Conservation (phyloP, 1,139 yeast genomes). For the Ogataea hybrid region DNA sequence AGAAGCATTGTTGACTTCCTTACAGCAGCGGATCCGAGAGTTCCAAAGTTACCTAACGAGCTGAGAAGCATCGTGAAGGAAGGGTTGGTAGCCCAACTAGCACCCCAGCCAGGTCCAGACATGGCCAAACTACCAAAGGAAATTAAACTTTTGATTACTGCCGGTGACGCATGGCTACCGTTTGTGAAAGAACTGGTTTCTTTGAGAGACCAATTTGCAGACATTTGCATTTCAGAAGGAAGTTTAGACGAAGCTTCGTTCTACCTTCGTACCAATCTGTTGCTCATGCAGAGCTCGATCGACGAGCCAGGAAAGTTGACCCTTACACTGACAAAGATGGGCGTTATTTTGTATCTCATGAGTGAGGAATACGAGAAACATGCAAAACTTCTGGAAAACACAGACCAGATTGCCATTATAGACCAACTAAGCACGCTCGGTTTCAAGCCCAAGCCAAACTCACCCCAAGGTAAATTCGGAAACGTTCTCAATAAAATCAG, state of each 20-base stretch:
- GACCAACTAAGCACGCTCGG: constrained; percentile 5
- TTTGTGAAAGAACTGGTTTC: constrained; percentile 26
- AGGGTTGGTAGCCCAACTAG: constrained; percentile 10
- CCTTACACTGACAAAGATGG: constrained; percentile 14
- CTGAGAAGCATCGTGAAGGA: constrained; percentile 14
- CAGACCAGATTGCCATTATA: constrained; percentile 1
- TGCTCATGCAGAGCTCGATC: constrained; percentile 15
- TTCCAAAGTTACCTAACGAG: constrained; percentile 7
- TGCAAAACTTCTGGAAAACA: background rate
- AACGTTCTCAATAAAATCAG: constrained; percentile 1
- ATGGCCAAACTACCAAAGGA: constrained; percentile 22
- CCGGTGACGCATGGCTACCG: constrained; percentile 29
- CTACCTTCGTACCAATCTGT: constrained; percentile 10
- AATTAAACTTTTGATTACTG: constrained; percentile 21
- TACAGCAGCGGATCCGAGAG: constrained; percentile 17
- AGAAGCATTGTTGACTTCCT: constrained; percentile 24
- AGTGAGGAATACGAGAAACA: constrained; percentile 10
- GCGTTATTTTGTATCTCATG: constrained; percentile 14
- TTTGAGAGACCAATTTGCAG: constrained; percentile 28
- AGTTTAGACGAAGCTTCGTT: constrained; percentile 20
- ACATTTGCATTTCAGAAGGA: constrained; percentile 25
- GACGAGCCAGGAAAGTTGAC: constrained; percentile 18
- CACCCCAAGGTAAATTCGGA: constrained; percentile 2
- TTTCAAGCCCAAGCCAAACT: constrained; percentile 2
- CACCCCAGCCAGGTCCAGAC: constrained; percentile 24